Evolutionary conservation across 2,329 filamentous ascomycete genomes (phyloP).

Genomic region (Cryphonectria japonica): DNA sequence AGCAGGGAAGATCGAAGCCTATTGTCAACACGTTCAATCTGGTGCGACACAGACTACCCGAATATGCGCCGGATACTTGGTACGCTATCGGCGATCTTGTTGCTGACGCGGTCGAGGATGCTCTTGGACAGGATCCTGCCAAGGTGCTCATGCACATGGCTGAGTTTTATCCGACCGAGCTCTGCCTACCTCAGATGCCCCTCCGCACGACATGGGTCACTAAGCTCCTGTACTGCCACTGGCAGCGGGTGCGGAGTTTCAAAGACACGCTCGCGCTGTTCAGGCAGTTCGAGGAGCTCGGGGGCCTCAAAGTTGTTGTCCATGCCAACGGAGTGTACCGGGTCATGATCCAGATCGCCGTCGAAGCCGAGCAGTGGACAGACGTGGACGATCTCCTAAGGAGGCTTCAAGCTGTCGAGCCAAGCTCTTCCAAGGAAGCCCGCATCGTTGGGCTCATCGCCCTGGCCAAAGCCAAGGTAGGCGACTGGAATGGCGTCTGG

Average conservation of each 20-base stretch:
- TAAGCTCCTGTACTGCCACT: constrained; percentile 42
- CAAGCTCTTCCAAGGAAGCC: constrained; percentile 37
- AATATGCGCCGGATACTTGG: constrained; percentile 16
- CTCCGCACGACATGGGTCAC: constrained; percentile 43
- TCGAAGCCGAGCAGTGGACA: constrained; percentile 40
- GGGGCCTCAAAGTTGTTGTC: constrained; percentile 35
- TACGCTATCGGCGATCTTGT: constrained; percentile 37
- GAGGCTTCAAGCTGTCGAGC: constrained; percentile 34
- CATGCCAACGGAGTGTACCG: constrained; percentile 42
- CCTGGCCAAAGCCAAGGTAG: constrained; percentile 41
- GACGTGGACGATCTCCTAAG: constrained; percentile 39
- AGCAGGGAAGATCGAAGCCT: constrained; percentile 37
- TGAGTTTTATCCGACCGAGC: constrained; percentile 31
- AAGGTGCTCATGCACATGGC: constrained; percentile 39
- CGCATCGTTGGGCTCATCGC: constrained; percentile 44
- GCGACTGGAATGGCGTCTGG: constrained; percentile 47
- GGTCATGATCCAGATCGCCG: constrained; percentile 45
- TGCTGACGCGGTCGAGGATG: constrained; percentile 39
- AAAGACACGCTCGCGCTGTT: constrained; percentile 36
- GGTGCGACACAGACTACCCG: constrained; percentile 35
- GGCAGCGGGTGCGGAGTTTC: constrained; percentile 38
- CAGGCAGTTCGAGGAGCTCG: constrained; percentile 27
- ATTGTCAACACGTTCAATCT: constrained; percentile 41
- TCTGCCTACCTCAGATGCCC: constrained; percentile 13
- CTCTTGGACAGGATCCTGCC: constrained; percentile 35